Conservation (phyloP, 2,329 filamentous ascomycete species). For the Venturia carpophila region DNA sequence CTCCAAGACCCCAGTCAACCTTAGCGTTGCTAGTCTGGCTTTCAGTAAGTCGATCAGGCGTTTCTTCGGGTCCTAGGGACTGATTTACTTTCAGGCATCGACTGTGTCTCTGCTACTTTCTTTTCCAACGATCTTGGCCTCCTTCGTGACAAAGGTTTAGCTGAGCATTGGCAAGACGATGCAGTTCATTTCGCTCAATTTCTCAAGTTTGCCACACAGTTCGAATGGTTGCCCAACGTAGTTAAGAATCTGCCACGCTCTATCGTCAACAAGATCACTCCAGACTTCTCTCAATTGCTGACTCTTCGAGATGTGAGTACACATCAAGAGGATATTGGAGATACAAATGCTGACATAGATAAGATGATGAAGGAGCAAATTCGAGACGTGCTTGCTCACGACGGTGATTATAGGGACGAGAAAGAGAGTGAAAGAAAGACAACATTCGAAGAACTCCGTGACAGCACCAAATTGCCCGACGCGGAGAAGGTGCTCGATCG, state of each 20-base stretch:
- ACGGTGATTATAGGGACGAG: background rate
- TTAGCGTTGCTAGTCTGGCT: background rate
- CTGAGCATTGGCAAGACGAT: conserved; percentile 5
- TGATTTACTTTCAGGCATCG: background rate
- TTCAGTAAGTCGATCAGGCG: background rate
- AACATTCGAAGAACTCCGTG: background rate
- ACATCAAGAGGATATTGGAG: background rate
- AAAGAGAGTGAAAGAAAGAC: background rate
- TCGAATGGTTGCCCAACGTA: background rate
- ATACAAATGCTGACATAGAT: background rate
- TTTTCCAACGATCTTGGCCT: background rate
- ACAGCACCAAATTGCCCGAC: background rate
- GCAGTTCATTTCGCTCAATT: background rate
- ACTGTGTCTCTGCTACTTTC: background rate
- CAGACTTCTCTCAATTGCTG: background rate
- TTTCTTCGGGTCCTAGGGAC: background rate
- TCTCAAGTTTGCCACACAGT: background rate
- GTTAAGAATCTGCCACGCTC: background rate
- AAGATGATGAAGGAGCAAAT: background rate
- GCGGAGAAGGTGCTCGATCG: background rate
- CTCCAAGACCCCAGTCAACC: background rate
- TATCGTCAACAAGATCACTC: background rate
- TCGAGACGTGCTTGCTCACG: background rate
- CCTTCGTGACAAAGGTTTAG: background rate
- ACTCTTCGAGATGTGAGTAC: background rate